Conservation (phyloP, 805 yeast genomes). For the Saccharomycopsis javanensis region DNA sequence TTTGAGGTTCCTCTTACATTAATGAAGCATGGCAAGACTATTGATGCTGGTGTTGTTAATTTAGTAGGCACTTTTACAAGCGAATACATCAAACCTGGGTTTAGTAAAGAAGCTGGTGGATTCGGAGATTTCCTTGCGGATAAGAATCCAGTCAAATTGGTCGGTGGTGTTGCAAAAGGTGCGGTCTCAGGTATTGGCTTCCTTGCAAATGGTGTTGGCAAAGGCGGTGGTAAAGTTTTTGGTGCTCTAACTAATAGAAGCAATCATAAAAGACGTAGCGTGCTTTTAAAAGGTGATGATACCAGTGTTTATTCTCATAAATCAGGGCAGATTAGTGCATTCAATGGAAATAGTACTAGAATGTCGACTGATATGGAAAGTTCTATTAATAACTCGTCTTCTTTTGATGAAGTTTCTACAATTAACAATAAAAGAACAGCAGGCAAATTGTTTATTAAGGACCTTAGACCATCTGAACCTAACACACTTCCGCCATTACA, state of each 20-base stretch:
- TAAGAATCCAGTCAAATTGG: slow-evolving; percentile 32
- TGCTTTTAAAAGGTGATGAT: background rate
- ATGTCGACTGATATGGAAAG: background rate
- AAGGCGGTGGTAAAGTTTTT: slow-evolving; percentile 35
- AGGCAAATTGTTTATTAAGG: slow-evolving; percentile 16
- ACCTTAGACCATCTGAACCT: slow-evolving; percentile 19
- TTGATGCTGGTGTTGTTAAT: slow-evolving; percentile 54
- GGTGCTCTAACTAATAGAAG: slow-evolving; percentile 26
- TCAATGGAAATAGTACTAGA: background rate
- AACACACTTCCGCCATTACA: slow-evolving; percentile 29
- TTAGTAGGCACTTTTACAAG: slow-evolving; percentile 50
- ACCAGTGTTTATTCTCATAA: slow-evolving; percentile 10
- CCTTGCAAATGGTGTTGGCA: slow-evolving; percentile 38
- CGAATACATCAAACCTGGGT: slow-evolving; percentile 55
- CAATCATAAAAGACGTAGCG: slow-evolving; percentile 19
- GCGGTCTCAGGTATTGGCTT: slow-evolving; percentile 38
- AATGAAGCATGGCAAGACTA: slow-evolving; percentile 21
- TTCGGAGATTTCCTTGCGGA: slow-evolving; percentile 31
- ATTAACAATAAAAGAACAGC: slow-evolving; percentile 8
- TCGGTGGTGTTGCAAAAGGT: slow-evolving; percentile 34
- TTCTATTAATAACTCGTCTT: background rate
- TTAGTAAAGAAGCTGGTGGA: slow-evolving; percentile 38
- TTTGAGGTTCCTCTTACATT: slow-evolving; percentile 36
- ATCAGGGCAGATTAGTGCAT: background rate
- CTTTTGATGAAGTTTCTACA: background rate